These are phyloP conservation scores for Maudiozyma serrabonitensis DNA, from an alignment of 805 yeast genomes.

Conservation along the genomic window DNA sequence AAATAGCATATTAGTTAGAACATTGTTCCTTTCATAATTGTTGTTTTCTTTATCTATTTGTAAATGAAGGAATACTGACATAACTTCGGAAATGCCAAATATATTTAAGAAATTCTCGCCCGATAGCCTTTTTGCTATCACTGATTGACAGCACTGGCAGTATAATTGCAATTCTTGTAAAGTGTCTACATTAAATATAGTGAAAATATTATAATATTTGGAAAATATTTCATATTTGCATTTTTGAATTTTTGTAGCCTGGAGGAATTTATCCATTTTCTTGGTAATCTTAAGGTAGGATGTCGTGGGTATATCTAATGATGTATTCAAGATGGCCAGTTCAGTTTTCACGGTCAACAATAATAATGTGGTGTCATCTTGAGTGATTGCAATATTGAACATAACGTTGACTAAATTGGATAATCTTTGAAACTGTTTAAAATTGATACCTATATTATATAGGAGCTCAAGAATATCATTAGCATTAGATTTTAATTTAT, in stretches of 20 bases:
- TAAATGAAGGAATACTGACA: conserved; percentile 7
- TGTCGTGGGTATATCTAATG: not conserved
- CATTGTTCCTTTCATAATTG: conserved; percentile 3
- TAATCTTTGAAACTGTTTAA: conserved; percentile 16
- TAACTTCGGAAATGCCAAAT: conserved; percentile 15
- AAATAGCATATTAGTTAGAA: not conserved
- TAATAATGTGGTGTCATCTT: conserved; percentile 3
- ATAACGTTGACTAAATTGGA: conserved; percentile 19
- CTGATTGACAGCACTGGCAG: conserved; percentile 8
- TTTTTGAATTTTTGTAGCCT: conserved; percentile 5
- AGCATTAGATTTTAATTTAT: not conserved
- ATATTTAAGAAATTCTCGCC: no score
- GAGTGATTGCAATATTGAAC: conserved; percentile 20
- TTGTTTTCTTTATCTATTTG: not conserved
- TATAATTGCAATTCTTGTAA: conserved; percentile 9
- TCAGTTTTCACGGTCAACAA: not conserved
- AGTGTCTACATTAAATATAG: conserved; percentile 4
- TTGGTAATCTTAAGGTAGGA: conserved; percentile 1
- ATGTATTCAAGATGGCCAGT: not conserved
- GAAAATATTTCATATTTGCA: conserved; percentile 12
- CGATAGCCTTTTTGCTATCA: not conserved
- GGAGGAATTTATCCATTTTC: conserved; percentile 18
- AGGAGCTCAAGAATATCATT: conserved; percentile 5
- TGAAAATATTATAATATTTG: conserved; percentile 15
- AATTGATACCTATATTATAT: conserved; percentile 12